phyloP scores from a whole-genome alignment of 345 rosid genomes.

The Conringia planisiliqua region DNA sequence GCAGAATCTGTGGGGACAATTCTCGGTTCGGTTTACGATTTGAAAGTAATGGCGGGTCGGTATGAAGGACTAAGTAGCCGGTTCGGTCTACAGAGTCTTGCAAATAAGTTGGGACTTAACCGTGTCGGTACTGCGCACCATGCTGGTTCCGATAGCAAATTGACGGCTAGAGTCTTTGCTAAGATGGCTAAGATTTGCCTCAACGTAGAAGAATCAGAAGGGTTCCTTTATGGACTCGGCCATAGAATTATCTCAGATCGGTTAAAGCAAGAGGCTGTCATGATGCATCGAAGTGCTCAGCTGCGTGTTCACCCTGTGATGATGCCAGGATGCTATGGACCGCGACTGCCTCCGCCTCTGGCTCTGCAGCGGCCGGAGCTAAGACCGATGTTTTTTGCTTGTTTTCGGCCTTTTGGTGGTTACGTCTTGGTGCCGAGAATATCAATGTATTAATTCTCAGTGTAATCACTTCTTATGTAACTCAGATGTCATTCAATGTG shows the following conservation, averaged over 20 bases:
- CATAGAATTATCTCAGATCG: background rate
- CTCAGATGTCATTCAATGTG: too few species aligned
- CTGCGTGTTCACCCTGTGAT: background rate
- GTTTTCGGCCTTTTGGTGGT: background rate
- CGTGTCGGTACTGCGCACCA: conserved; percentile 6
- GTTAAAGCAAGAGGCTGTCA: background rate
- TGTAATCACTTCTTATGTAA: background rate
- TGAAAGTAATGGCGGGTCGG: background rate
- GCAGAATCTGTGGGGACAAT: background rate
- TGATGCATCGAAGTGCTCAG: background rate
- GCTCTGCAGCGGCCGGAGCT: background rate
- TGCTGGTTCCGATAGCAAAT: conserved; percentile 3
- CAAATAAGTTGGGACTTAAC: background rate
- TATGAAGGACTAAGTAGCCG: background rate
- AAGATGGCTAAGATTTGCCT: background rate
- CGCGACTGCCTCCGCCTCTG: background rate
- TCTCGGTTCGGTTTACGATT: conserved; percentile 6
- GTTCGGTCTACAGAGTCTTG: background rate
- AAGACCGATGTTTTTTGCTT: background rate
- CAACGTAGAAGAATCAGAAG: background rate
- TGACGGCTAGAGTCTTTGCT: background rate
- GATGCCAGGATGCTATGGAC: background rate
- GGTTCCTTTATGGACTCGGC: conserved; percentile 2
- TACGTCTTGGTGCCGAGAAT: background rate
- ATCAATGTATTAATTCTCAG: background rate